These are phyloP conservation scores for Collariella sp. DNA, from an alignment of 495 filamentous ascomycete species.

Conservation along the genomic window DNA sequence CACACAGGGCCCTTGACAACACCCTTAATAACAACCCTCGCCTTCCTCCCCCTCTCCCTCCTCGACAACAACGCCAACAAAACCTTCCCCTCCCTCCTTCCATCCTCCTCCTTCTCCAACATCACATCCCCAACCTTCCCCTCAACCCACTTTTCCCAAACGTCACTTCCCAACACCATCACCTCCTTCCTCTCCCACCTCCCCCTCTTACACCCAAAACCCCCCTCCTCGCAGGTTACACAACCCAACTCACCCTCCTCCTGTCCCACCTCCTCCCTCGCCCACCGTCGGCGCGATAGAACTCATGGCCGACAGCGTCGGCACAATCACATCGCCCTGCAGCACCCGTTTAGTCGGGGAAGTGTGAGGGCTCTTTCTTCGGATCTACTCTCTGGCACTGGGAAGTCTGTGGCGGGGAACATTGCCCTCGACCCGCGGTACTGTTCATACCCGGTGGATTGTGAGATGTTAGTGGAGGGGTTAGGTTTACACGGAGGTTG, in stretches of 20 bases:
- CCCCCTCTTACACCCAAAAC: too few relatives aligned
- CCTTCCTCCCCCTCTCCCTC: constrained; percentile 12
- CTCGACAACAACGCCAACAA: constrained; percentile 2
- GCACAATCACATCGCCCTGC: constrained; percentile 27
- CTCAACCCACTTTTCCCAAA: too few relatives aligned
- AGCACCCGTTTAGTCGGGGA: constrained; percentile 33
- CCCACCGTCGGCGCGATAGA: constrained; percentile 21
- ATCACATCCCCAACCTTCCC: too few relatives aligned
- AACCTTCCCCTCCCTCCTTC: constrained; percentile 17
- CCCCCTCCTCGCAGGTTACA: constrained; percentile 35
- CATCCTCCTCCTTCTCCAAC: constrained; percentile 19
- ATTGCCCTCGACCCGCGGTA: constrained; percentile 28
- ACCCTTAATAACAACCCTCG: constrained; percentile 19
- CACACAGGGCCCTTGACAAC: constrained; percentile 22
- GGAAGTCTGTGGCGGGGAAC: constrained; percentile 22
- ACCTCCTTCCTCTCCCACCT: constrained; percentile 14
- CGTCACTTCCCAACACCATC: too few relatives aligned
- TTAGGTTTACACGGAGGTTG: constrained; percentile 25
- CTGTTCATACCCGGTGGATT: constrained; percentile 29
- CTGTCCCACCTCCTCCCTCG: constrained; percentile 17
- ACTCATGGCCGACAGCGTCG: constrained; percentile 28
- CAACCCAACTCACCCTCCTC: constrained; percentile 27
- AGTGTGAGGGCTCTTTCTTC: constrained; percentile 27
- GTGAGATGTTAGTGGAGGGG: constrained; percentile 18
- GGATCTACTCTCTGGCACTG: constrained; percentile 18